A percentile compares a stretch with the other conserved stretches of the same genome.
phyloP scores from a whole-genome alignment of 2,329 filamentous ascomycete species.

The Pseudocercospora cruenta region DNA sequence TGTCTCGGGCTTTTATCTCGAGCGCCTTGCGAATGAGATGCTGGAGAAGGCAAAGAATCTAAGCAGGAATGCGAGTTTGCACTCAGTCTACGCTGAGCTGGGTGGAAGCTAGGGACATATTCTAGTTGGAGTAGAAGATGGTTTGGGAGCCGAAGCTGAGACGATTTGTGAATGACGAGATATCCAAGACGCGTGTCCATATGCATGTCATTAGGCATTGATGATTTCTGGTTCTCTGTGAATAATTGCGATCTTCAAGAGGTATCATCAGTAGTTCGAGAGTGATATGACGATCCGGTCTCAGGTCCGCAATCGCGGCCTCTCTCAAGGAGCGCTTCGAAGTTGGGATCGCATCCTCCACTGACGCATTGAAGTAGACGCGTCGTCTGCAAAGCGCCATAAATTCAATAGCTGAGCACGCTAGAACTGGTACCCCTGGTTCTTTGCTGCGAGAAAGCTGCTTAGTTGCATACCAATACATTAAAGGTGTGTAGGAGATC shows the following conservation, averaged over 20 bases:
- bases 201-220: neutral
- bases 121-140: neutral
- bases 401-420: neutral
- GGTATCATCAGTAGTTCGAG: neutral
- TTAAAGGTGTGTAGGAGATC: neutral
- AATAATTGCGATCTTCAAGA: neutral
- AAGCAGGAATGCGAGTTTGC: slow-evolving; percentile 15
- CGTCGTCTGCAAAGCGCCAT: neutral
- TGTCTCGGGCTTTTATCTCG: slow-evolving; percentile 74
- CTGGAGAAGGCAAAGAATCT: slow-evolving; percentile 34
- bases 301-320: neutral
- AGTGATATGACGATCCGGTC: neutral
- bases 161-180: neutral
- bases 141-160: neutral
- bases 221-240: neutral
- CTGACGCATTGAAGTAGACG: neutral
- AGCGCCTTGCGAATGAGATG: slow-evolving; percentile 72
- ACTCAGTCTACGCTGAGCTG: slow-evolving; percentile 25
- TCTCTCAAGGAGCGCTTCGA: too few relatives aligned
- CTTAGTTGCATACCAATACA: neutral
- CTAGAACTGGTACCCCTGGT: neutral
- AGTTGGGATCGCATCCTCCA: neutral
- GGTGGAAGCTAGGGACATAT: neutral
- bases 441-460: neutral
- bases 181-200: neutral